Base-by-base conservation (phyloP, 2,329 filamentous ascomycete genomes). In the Aureobasidium sp. region DNA sequence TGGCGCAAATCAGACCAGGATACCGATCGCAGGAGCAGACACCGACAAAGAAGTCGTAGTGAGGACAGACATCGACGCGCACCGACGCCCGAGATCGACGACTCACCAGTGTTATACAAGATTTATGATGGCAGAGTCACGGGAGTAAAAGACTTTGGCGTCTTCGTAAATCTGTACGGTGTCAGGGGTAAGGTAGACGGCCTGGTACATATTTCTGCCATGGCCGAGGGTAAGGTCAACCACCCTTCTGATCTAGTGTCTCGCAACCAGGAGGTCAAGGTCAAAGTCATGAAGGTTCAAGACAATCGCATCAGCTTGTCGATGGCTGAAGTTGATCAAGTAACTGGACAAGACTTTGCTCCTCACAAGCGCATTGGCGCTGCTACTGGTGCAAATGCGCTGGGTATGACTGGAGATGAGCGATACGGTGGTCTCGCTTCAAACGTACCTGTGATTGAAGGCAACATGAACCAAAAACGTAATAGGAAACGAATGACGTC, bases 261-360 rank as follows among this genome's bases (percentile, higher is more conserved):
- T 2, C 83, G 84, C 64, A 90, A 89, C 6, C 92, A 97, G 72
- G 78, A 84, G 1, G 91, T 99, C 60, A 96, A 94, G 73, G 90
- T 97, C 68, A 99, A 99, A 74, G 88, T 99, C 27, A 80, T 88
- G 69, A 96, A 89, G 71, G 87, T 96, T 59, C 89, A 97, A 70
- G 87, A 88, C 4, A 85, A 80, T 59, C 84, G 90, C 32, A 87
- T 97, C 69, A 92, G 91, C 0, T 77, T 99, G 6, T 96, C 92
- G 0, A 97, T 99, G 92, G 96, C 96, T 71, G 93, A 97, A 65
- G 92, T 97, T 17, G 93, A 99, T 68, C 94, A 99, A 73, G 82
- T 84, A 34, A 92, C 89, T 3, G 94, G 94, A 6, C 83, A 85
- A 70, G 94, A 99, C 70, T 77, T 96, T 42, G 85, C 87, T 34